Conservation (phyloP, 768 basidiomycete species). For the Ephemerocybe angulata region DNA sequence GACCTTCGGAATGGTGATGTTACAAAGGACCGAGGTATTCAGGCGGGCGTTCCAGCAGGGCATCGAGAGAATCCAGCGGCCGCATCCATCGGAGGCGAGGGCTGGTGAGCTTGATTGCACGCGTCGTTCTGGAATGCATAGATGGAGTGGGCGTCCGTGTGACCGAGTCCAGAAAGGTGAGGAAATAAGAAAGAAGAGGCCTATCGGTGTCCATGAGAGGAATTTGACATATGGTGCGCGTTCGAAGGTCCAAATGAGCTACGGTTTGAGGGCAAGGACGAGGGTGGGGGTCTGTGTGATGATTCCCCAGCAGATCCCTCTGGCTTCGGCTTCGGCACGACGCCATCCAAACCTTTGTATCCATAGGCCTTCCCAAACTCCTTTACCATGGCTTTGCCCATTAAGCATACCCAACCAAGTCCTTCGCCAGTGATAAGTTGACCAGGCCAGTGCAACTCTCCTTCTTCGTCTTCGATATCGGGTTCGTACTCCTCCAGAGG, state of each 20-base stretch:
- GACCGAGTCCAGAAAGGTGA: background rate
- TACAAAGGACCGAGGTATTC: background rate
- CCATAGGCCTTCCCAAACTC: conserved; percentile 76
- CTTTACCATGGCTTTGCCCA: conserved; percentile 83
- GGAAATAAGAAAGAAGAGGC: background rate
- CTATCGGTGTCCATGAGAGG: conserved; percentile 7
- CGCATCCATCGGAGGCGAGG: background rate
- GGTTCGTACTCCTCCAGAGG: conserved; percentile 72
- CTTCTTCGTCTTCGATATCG: conserved; percentile 82
- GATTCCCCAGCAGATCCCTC: conserved; percentile 11
- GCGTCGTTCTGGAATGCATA: background rate
- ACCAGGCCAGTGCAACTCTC: conserved; percentile 83
- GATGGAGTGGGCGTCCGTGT: background rate
- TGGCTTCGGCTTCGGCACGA: conserved; percentile 65
- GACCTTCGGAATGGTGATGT: background rate
- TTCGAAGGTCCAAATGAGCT: conserved; percentile 7
- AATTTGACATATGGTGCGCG: conserved; percentile 7
- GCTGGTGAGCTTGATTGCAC: background rate
- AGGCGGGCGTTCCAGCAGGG: background rate
- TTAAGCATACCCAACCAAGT: conserved; percentile 81
- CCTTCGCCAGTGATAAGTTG: conserved; percentile 72
- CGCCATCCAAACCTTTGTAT: conserved; percentile 67
- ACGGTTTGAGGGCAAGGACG: conserved; percentile 1
- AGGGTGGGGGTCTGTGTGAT: background rate
- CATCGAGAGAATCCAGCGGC: background rate